Evolutionary conservation across 2,329 filamentous ascomycete species (phyloP).

Genomic region (Colletotrichum brevisporum): DNA sequence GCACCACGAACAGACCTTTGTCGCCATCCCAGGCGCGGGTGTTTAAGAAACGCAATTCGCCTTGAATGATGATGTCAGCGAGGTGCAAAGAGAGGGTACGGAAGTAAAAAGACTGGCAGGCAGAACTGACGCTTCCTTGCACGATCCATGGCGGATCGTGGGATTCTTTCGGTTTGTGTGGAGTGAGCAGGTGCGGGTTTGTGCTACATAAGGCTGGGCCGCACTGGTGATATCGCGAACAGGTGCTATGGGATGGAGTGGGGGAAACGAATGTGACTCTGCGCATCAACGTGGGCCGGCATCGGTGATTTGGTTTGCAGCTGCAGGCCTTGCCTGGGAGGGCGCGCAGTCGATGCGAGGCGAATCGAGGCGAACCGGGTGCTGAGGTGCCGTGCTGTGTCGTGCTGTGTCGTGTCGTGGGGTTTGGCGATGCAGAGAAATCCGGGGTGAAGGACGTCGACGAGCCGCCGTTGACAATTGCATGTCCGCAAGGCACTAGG

Average conservation of each 20-base stretch:
- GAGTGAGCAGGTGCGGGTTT: constrained; percentile 46
- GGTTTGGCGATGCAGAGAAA: constrained; percentile 23
- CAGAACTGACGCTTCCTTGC: constrained; percentile 70
- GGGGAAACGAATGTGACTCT: constrained; percentile 52
- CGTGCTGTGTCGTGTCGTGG: not conserved
- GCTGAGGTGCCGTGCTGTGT: constrained; percentile 4
- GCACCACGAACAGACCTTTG: constrained; percentile 70
- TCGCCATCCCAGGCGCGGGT: constrained; percentile 90
- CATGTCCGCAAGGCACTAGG: constrained; percentile 20
- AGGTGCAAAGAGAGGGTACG: not conserved
- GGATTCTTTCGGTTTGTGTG: constrained; percentile 46
- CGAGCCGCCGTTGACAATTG: constrained; percentile 23
- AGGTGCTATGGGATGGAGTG: constrained; percentile 60
- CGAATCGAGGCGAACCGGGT: not conserved
- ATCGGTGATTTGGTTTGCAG: constrained; percentile 50
- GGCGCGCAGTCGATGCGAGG: constrained; percentile 14
- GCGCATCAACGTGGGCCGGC: constrained; percentile 54
- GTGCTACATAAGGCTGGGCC: constrained; percentile 60
- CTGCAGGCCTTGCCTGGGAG: constrained; percentile 29
- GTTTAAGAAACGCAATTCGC: constrained; percentile 92
- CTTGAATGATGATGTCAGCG: constrained; percentile 60
- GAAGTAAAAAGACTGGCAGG: not conserved
- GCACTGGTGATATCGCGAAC: constrained; percentile 44
- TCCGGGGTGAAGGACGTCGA: constrained; percentile 17
- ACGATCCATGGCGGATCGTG: constrained; percentile 72